phyloP scores from a whole-genome alignment of 2,329 filamentous ascomycete genomes.

The Diaporthe eres region DNA sequence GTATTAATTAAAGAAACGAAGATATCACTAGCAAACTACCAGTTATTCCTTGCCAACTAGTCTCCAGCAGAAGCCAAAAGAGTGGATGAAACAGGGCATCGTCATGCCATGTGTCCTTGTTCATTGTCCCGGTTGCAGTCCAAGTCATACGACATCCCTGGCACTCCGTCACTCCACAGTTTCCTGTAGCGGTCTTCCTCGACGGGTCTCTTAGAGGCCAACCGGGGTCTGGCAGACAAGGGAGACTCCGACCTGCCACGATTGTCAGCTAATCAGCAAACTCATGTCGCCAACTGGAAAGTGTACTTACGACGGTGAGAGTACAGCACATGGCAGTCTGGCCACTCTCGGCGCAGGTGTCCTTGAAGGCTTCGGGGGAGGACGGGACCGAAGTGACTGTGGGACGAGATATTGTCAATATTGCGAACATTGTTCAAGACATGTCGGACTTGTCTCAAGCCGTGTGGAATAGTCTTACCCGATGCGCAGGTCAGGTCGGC shows the following conservation, averaged over 20 bases:
- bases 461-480: not conserved
- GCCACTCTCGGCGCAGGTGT: conserved; percentile 1
- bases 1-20: conserved; percentile 6
- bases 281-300: accelerated
- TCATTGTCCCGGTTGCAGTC: not conserved
- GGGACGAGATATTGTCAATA: not conserved
- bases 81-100: conserved; percentile 28
- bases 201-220: conserved; percentile 1
- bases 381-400: conserved; percentile 8
- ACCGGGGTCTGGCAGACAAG: conserved; percentile 24
- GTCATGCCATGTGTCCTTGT: conserved; percentile 1
- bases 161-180: not conserved
- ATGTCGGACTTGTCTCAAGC: not conserved
- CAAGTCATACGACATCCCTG: conserved; percentile 3
- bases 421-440: not conserved
- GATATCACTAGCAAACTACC: conserved; percentile 5
- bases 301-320: not conserved
- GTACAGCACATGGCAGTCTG: conserved; percentile 29
- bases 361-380: not conserved
- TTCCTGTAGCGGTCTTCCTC: not conserved
- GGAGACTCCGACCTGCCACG: not conserved
- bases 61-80: conserved; percentile 21
- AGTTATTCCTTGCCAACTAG: conserved; percentile 6
- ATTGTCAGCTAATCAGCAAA: not conserved
- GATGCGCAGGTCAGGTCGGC: conserved; percentile 27